Evolutionary conservation across 2,329 filamentous ascomycete species (phyloP), one percentile per base, ranked within the genome.

Genomic region (Sarocladium strictum): DNA sequence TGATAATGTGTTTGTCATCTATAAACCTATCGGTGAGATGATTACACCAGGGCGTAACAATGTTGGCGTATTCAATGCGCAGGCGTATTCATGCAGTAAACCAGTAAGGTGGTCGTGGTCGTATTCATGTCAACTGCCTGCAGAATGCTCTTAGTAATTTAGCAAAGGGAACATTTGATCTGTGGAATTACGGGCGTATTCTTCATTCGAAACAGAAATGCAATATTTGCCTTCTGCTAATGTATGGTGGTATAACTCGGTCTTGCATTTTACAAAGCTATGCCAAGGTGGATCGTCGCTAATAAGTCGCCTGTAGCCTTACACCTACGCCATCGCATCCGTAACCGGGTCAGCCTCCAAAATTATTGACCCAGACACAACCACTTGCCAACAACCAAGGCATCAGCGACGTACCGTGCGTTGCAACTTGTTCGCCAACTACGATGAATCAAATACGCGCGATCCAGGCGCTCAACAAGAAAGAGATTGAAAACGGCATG

Each of bases 391-490:
- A 17, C 40, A 43, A 24, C 40, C 6, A 43, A 3, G 4, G n/a
- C 40, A 24, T 23, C 17, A 43, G 40, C 11, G n/a, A n/a, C n/a
- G n/a, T n/a, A n/a, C n/a, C 21, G 10, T 21, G 5, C 40, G 40
- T 19, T 21, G n/a, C 21, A 43, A 19, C 4, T 15, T 21, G 7
- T 4, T 6, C 6, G 15, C 11, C 7, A 21, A 19, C n/a, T 17
- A 49, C 43, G 26, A 99, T 99, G 94, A 97, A 99, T 69, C 87
- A 90, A 62, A 94, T 99, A 62, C 89, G 91, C 63, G 86, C 91
- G 56, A 94, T 97, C 58, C 89, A 96, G 69, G 85, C 87, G 68
- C 87, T 99, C 57, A 99, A 99, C 70, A 90, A 94, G 75, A 86
- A 86, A 62, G 94, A 99, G 72, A 88, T 99, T 58, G 92, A 97